Percentiles rank a stretch among this genome's conserved stretches.
Evolutionary conservation across 352 stramenopile genomes (phyloP).

Genomic region (Phytophthora cryptogea): DNA sequence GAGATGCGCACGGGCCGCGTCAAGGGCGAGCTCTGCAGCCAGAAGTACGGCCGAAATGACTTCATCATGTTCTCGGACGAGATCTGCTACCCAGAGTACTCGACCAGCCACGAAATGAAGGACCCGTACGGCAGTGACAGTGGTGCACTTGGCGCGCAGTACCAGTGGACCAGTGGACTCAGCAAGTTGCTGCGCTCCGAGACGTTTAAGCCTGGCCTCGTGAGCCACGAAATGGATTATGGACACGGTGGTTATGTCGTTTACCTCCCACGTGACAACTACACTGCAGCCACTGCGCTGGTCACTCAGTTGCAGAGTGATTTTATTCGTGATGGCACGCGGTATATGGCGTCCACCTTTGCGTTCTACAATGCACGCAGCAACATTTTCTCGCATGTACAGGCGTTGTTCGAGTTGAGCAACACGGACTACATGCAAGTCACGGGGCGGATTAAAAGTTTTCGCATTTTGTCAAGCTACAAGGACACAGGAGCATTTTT

Average conservation of each 20-base stretch:
- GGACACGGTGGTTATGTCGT: constrained; percentile 72
- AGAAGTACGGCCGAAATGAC: constrained; percentile 44
- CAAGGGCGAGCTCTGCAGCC: constrained; percentile 52
- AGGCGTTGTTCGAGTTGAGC: constrained; percentile 76
- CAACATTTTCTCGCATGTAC: constrained; percentile 76
- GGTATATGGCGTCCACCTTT: constrained; percentile 67
- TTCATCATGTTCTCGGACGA: constrained; percentile 77
- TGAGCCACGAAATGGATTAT: constrained; percentile 75
- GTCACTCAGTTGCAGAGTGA: constrained; percentile 53
- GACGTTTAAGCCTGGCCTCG: constrained; percentile 69
- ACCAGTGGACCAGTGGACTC: constrained; percentile 50
- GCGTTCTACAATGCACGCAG: constrained; percentile 80
- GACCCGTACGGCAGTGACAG: constrained; percentile 51
- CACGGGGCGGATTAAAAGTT: constrained; percentile 69
- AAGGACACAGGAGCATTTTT: constrained; percentile 48
- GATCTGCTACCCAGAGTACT: constrained; percentile 74
- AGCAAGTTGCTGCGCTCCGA: constrained; percentile 59
- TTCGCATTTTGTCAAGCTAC: constrained; percentile 68
- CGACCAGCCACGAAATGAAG: constrained; percentile 43
- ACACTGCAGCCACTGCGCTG: constrained; percentile 46
- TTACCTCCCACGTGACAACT: constrained; percentile 77
- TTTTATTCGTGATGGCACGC: constrained; percentile 65
- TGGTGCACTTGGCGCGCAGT: constrained; percentile 37
- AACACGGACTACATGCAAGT: constrained; percentile 83
- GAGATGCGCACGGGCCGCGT: constrained; percentile 69